phyloP scores from a whole-genome alignment of 73 alveolate genomes.

The Paramecium sonneborni region DNA sequence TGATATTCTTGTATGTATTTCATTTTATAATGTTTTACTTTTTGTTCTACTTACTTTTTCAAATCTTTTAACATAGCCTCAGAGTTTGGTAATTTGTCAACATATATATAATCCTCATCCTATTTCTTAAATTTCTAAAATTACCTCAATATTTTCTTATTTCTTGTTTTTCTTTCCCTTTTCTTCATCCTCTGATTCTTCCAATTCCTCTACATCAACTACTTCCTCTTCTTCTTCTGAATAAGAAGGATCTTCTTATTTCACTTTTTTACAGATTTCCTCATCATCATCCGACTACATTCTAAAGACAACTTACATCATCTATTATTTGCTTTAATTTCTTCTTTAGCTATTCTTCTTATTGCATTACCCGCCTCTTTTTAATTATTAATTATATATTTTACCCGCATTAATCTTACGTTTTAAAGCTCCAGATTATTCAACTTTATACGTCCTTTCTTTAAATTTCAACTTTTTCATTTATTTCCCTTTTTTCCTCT shows the following conservation, averaged over 20 bases:
- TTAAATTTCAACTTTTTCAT: not conserved
- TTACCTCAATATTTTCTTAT: not conserved
- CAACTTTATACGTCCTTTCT: not conserved
- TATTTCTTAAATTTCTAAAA: not conserved
- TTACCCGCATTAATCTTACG: not conserved
- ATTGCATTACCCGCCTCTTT: constrained; percentile 26
- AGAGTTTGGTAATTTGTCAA: constrained; percentile 60
- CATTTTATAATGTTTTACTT: constrained; percentile 17
- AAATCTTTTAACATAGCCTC: not conserved
- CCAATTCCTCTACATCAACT: constrained; percentile 23
- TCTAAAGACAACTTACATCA: not conserved
- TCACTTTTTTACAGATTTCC: constrained; percentile 22
- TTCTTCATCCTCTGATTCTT: constrained; percentile 45
- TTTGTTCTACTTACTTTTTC: not conserved
- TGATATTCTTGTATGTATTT: constrained; percentile 28
- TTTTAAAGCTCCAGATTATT: not conserved
- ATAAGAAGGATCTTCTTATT: not conserved
- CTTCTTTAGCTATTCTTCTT: not conserved
- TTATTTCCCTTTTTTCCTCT: not conserved
- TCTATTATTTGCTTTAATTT: not conserved
- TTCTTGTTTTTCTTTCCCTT: not conserved
- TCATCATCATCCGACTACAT: constrained; percentile 52
- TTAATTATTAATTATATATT: not conserved
- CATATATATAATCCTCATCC: constrained; percentile 53
- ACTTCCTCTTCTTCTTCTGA: constrained; percentile 18